A percentile compares a stretch with the other conserved stretches of the same genome.
phyloP scores from a whole-genome alignment of 495 filamentous ascomycete genomes.

The Aspergillus nidulans region DNA sequence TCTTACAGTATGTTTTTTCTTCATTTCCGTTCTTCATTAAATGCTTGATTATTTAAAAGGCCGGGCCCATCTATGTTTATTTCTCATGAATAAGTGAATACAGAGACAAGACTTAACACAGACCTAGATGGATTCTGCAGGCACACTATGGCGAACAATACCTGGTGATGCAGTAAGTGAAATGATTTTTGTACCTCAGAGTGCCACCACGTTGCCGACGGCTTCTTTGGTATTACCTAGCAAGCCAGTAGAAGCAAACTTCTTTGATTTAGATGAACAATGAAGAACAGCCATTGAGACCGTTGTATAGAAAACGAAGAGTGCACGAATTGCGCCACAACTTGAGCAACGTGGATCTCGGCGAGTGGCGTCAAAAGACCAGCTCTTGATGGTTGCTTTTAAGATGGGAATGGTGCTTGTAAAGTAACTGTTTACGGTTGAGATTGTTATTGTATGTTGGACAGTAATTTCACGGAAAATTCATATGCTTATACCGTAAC shows the following conservation, averaged over 20 bases:
- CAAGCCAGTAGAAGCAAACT: not conserved
- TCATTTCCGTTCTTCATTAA: not conserved
- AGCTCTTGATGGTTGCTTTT: not conserved
- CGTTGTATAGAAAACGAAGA: no score
- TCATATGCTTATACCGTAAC: slow-evolving; percentile 21
- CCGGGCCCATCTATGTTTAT: no score
- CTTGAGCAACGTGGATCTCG: not conserved
- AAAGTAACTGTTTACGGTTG: not conserved
- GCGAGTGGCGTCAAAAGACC: not conserved
- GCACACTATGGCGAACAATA: slow-evolving; percentile 9
- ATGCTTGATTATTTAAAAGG: no score
- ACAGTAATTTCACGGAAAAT: not conserved
- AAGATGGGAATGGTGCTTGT: not conserved
- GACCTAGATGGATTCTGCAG: slow-evolving; percentile 12
- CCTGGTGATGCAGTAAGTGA: slow-evolving; percentile 11
- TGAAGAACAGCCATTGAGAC: no score
- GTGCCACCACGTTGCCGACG: not conserved
- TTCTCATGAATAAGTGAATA: no score
- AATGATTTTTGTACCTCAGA: not conserved
- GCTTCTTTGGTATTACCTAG: slow-evolving; percentile 13
- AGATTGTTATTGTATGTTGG: not conserved
- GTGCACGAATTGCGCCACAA: no score
- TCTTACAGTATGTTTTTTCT: slow-evolving; percentile 8
- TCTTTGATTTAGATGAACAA: no score
- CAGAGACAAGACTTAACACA: not conserved